These are phyloP conservation scores for Emiliania huxleyi DNA, from an alignment of 78 protist genomes.

Conservation along the genomic window DNA sequence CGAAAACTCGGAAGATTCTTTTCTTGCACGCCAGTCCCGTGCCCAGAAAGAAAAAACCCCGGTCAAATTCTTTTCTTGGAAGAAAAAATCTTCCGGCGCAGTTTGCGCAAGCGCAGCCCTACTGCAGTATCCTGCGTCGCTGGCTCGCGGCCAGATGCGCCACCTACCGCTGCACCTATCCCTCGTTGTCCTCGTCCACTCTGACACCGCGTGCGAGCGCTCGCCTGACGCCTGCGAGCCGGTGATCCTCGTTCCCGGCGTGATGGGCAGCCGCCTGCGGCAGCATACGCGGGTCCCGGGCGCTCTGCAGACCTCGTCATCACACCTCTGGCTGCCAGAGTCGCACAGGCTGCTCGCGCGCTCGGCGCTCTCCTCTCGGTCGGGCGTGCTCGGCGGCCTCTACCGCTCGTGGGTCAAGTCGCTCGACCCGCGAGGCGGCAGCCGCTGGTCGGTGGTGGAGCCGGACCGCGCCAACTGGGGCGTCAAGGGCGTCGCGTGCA, in stretches of 20 bases:
- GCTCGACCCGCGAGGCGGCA: not conserved
- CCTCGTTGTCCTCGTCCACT: too few species aligned
- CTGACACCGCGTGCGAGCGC: not conserved
- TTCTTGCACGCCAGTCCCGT: too few species aligned
- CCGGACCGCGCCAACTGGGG: not conserved
- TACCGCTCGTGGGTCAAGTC: not conserved
- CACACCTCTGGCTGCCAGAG: not conserved
- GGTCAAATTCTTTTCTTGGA: too few species aligned
- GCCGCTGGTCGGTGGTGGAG: not conserved
- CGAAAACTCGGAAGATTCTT: too few species aligned
- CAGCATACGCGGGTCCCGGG: not conserved
- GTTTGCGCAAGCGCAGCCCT: too few species aligned
- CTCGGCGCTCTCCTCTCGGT: not conserved
- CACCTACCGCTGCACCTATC: too few species aligned
- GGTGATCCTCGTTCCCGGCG: not conserved
- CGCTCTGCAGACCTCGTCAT: not conserved
- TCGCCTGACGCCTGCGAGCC: not conserved
- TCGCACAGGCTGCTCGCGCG: not conserved
- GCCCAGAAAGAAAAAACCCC: too few species aligned
- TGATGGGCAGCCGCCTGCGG: not conserved
- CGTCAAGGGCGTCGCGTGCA: slow-evolving; percentile 15
- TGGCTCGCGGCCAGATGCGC: too few species aligned
- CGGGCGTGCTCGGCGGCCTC: not conserved
- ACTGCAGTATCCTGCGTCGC: too few species aligned
- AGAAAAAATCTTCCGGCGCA: too few species aligned